Evolutionary conservation across 371 early-diverging fungal species (phyloP), one percentile per base, ranked within the genome.

Genomic region (Mortierella sp.): DNA sequence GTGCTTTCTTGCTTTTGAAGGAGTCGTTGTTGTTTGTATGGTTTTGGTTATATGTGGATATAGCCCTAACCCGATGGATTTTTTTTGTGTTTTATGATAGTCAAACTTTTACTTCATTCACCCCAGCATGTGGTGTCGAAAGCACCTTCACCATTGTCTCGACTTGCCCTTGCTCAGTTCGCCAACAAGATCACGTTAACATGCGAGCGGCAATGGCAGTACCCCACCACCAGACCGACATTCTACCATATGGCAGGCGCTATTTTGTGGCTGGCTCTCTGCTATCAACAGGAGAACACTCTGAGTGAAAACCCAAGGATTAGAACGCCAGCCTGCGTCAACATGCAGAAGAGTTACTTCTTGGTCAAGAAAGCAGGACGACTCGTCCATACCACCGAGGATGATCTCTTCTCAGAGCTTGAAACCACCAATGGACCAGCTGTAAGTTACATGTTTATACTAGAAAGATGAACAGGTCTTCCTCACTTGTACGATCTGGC

Each of bases 261-360:
- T 24, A 14, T 66, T 6, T 76, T 83, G 40, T 83, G 83, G 83
- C 26, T 83, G 9, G 83, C 83, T 11, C 74, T 83, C 22, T 75
- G 78, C 43, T 83, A 83, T 64, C 83, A 83, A 41, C 83, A 83
- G 67, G 79, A 78, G 66, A 83, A 83, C 64, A 78, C 79, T 8
- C 41, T 83, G 47, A 83, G 79, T 31, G 83, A 83, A 16, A 83
- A 83, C 69, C 83, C 83, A 10, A 74, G 83, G 47, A 83, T 83
- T 34, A 79, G 83, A 3, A 83, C 83, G 5, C 83, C 83, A 4
- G 83, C 83, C 4, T 78, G 83, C 55, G 75, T 83, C 19, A 83
- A 83, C 52, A 83, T 83, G 83, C 83, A 83, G 61, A 83, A 83
- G 66, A 78, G 79, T 31, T 83, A 83, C 29, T 83, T 40, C 44